Percentiles rank a stretch among this genome's conserved stretches.
These are phyloP conservation scores for Colletotrichum melonis DNA, from an alignment of 2,329 filamentous ascomycete species.

Conservation along the genomic window DNA sequence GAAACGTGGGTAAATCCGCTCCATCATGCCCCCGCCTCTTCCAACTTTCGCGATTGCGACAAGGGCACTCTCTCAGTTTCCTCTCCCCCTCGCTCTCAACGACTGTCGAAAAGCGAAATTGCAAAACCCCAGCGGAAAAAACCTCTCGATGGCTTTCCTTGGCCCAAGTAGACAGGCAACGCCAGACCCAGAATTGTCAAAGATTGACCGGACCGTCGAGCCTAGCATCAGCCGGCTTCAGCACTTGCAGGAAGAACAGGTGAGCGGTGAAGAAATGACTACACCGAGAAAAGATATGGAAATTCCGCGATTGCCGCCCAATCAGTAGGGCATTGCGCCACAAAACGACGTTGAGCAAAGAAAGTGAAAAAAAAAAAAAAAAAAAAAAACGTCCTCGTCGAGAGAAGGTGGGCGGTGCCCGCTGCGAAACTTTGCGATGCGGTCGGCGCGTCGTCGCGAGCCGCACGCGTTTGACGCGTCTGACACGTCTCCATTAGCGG, in stretches of 20 bases:
- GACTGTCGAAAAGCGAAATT: not conserved
- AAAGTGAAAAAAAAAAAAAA: not conserved
- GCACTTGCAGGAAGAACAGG: not conserved
- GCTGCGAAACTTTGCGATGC: conserved; percentile 15
- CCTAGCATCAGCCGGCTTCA: not conserved
- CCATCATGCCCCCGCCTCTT: conserved; percentile 13
- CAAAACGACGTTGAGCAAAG: not conserved
- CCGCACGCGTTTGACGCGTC: conserved; percentile 24
- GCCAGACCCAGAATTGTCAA: not conserved
- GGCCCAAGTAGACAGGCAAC: not conserved
- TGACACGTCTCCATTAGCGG: conserved; percentile 2
- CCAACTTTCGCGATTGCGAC: conserved; percentile 9
- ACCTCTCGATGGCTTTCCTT: not conserved
- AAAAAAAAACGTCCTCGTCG: no score
- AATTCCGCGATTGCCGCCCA: conserved; percentile 17
- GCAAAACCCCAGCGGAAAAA: not conserved
- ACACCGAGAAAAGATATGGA: not conserved
- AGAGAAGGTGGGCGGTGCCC: conserved; percentile 10
- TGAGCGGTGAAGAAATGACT: not conserved
- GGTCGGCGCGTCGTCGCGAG: conserved; percentile 30
- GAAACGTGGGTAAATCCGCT: conserved; percentile 30
- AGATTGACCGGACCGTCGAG: not conserved
- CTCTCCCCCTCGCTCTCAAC: not conserved
- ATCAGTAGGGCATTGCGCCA: not conserved
- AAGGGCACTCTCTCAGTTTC: not conserved